A percentile compares a stretch with the other conserved stretches of the same genome.
phyloP scores from a whole-genome alignment of 164 flowering plant genomes.

The Macadamia integrifolia region DNA sequence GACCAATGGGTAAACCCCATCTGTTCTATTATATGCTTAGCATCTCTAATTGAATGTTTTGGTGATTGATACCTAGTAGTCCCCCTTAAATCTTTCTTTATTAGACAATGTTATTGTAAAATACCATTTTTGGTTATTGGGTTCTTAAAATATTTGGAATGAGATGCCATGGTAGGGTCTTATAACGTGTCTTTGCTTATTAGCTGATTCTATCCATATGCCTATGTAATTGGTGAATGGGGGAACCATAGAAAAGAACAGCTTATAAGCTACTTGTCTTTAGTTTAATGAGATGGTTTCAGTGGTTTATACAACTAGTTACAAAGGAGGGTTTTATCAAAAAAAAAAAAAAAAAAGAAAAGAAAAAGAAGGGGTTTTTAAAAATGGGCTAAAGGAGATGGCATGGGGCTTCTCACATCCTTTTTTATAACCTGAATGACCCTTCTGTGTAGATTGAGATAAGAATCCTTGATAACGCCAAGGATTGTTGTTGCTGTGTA shows the following conservation, averaged over 20 bases:
- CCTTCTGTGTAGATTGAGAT: too few relatives aligned
- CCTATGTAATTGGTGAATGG: neutral
- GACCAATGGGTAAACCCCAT: constrained; percentile 30
- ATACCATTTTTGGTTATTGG: constrained; percentile 31
- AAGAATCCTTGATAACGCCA: too few relatives aligned
- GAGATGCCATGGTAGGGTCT: neutral
- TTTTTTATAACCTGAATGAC: neutral
- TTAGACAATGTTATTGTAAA: constrained; percentile 13
- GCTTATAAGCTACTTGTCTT: neutral
- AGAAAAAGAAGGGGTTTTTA: neutral
- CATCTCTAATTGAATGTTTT: neutral
- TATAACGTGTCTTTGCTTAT: neutral
- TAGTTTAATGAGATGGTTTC: neutral
- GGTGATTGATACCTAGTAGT: neutral
- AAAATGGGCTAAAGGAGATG: neutral
- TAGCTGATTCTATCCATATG: neutral
- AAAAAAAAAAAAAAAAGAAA: too few relatives aligned
- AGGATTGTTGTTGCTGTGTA: neutral
- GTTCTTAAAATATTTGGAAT: neutral
- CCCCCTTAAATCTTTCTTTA: neutral
- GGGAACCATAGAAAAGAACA: neutral
- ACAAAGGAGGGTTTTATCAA: too few relatives aligned
- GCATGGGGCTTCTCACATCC: neutral
- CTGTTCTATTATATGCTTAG: constrained; percentile 29
- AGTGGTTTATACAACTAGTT: neutral